Percentiles rank a stretch among this genome's conserved stretches.
These are phyloP conservation scores for Hymenoscyphus infarciens DNA, from an alignment of 2,329 filamentous ascomycete species.

Conservation along the genomic window DNA sequence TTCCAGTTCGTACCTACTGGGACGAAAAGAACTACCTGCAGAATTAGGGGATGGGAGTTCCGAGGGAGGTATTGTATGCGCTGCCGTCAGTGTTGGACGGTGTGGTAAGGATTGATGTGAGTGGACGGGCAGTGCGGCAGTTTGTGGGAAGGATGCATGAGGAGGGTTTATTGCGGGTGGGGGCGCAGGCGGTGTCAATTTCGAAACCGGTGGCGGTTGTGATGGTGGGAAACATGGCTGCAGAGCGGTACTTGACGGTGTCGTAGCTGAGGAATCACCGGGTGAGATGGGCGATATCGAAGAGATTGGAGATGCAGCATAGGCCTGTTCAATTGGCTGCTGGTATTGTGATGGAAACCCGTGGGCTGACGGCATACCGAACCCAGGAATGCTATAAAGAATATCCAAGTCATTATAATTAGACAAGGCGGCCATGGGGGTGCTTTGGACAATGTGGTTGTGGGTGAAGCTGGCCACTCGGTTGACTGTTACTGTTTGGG, in stretches of 20 bases:
- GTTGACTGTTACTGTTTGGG: conserved; percentile 40
- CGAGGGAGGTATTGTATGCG: conserved; percentile 17
- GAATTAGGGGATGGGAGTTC: conserved; percentile 26
- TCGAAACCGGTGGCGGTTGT: conserved; percentile 1
- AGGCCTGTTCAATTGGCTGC: conserved; percentile 27
- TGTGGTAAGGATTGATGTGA: conserved; percentile 21
- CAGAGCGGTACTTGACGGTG: conserved; percentile 22
- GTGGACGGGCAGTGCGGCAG: conserved; percentile 23
- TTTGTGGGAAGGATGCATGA: conserved; percentile 20
- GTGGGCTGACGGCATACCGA: conserved; percentile 26
- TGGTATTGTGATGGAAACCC: conserved; percentile 27
- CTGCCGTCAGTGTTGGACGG: conserved; percentile 19
- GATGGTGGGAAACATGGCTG: conserved; percentile 23
- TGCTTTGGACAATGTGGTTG: conserved; percentile 43
- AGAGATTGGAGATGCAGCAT: conserved; percentile 28
- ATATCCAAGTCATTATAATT: conserved; percentile 27
- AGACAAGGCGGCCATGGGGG: conserved; percentile 37
- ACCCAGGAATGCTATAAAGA: conserved; percentile 33
- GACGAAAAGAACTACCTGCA: conserved; percentile 30
- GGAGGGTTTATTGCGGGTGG: conserved; percentile 21
- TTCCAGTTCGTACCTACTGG: conserved; percentile 35
- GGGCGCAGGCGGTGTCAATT: conserved; percentile 5
- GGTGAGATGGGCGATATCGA: conserved; percentile 32
- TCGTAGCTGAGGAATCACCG: conserved; percentile 22
- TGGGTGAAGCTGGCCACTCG: conserved; percentile 47